Percentiles rank a stretch among this genome's conserved stretches.
phyloP scores from a whole-genome alignment of 371 early-diverging fungal genomes.

The Smittium culicis region DNA sequence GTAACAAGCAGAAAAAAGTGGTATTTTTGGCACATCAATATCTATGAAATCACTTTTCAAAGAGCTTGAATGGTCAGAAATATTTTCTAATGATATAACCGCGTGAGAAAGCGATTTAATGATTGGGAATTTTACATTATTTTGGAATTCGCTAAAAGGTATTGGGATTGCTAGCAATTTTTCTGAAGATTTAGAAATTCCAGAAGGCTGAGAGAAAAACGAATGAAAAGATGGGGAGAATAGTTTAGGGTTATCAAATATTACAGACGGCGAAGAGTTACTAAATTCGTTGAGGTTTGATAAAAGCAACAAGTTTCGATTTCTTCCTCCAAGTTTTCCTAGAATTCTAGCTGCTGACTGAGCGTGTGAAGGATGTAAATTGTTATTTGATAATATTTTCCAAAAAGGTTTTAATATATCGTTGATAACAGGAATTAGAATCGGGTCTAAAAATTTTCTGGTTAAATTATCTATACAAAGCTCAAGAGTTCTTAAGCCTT shows the following conservation, averaged over 20 bases:
- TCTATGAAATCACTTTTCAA: background rate
- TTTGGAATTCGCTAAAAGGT: background rate
- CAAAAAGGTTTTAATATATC: slow-evolving; percentile 87
- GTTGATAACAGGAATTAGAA: slow-evolving; percentile 81
- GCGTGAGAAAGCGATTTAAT: background rate
- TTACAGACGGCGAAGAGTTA: background rate
- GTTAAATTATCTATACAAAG: slow-evolving; percentile 96
- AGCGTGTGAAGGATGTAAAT: slow-evolving; percentile 33
- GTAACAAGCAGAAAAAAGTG: background rate
- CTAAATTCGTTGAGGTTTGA: background rate
- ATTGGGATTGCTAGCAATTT: background rate
- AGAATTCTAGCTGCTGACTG: slow-evolving; percentile 87
- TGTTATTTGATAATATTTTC: slow-evolving; percentile 14
- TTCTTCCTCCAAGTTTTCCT: slow-evolving; percentile 86
- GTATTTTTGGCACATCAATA: background rate
- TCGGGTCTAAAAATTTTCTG: slow-evolving; percentile 91
- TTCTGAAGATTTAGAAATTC: background rate
- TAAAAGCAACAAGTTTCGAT: slow-evolving; percentile 25
- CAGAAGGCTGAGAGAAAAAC: background rate
- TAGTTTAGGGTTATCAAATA: background rate
- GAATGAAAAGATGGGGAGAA: background rate
- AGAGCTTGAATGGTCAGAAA: background rate
- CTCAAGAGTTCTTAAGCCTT: slow-evolving; percentile 93
- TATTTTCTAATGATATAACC: background rate
- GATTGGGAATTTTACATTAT: background rate